Base-by-base conservation (phyloP, 768 basidiomycete genomes). In the Leucogyrophana mollusca region DNA sequence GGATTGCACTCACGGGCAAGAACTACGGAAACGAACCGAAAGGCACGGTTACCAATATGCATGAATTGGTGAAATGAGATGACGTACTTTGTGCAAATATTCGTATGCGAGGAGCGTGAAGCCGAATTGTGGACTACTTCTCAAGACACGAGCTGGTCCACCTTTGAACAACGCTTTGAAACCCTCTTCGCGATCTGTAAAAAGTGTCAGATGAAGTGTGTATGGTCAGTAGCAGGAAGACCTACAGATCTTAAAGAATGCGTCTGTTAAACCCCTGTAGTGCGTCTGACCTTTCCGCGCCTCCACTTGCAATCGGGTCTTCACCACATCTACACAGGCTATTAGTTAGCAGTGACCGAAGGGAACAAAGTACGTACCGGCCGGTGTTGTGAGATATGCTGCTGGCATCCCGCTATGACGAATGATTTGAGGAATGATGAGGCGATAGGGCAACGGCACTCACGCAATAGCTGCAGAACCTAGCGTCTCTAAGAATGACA, bases 271-370 rank as follows among this genome's bases (percentile, higher is more conserved):
- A 36, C 96, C 95, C 64, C 89, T 90, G 73, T 99, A 99, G 49
- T 84, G 73, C 4, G 93, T 89, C 62, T 98, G 83, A 9, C 96
- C 96, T 58, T 87, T 85, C 53, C 87, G 79, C 34, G 92, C 87
- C 64, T 98, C 96, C 9, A 91, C 87, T 64, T 98, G 95, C 54
- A 98, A 71, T 38, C 94, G 82, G 13, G 96, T 98, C 79, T 99
- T 98, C 61, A 98, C 90, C 51, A 98, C 96, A 68, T 99, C 95
- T 88, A 64, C 49, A 40, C 20, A 23, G 25, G 25, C 11, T 17
- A 36, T 47, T 23, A 30, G 33, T 47, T 34, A 47, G 38, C 33
- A 43, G 45, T 58, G 55, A 66, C 20, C 49, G 55, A 18, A 45
- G 36, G 34, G 32, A 11, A 33, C 18, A 53, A 49, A 16, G 44